These are phyloP conservation scores for Chimonanthus praecox DNA, from an alignment of 164 flowering plant genomes.

Conservation along the genomic window DNA sequence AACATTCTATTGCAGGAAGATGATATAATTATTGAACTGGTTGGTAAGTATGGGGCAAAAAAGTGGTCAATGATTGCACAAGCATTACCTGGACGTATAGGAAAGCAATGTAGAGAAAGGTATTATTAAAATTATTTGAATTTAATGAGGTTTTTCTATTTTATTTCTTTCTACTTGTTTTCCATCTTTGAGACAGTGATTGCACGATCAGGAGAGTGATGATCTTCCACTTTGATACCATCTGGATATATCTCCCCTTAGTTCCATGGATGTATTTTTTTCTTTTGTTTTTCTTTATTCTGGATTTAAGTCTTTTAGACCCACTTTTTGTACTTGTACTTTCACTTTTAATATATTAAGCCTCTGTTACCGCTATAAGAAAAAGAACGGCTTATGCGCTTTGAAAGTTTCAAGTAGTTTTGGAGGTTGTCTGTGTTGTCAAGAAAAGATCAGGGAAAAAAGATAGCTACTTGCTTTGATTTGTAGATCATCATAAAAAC, in stretches of 20 bases:
- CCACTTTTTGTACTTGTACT: too few relatives aligned
- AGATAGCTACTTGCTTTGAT: background rate
- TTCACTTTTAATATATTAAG: too few relatives aligned
- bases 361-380: too few relatives aligned
- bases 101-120: conserved; percentile 64
- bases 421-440: background rate
- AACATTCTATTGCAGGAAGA: conserved; percentile 37
- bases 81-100: conserved; percentile 54
- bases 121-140: conserved; percentile 9
- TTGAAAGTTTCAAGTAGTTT: background rate
- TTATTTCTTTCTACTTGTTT: too few relatives aligned
- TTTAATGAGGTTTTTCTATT: background rate
- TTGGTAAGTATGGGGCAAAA: conserved; percentile 33
- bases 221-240: too few relatives aligned
- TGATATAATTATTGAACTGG: conserved; percentile 39
- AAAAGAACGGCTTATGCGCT: background rate
- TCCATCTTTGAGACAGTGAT: too few relatives aligned
- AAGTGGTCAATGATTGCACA: conserved; percentile 55
- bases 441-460: background rate
- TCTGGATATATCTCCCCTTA: too few relatives aligned
- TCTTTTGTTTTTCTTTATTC: too few relatives aligned
- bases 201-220: too few relatives aligned
- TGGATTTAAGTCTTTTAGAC: too few relatives aligned
- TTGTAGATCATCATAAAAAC: background rate
- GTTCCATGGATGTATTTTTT: too few relatives aligned